Conservation (phyloP, 768 basidiomycete genomes). For the Xerocomellus chrysenteron region DNA sequence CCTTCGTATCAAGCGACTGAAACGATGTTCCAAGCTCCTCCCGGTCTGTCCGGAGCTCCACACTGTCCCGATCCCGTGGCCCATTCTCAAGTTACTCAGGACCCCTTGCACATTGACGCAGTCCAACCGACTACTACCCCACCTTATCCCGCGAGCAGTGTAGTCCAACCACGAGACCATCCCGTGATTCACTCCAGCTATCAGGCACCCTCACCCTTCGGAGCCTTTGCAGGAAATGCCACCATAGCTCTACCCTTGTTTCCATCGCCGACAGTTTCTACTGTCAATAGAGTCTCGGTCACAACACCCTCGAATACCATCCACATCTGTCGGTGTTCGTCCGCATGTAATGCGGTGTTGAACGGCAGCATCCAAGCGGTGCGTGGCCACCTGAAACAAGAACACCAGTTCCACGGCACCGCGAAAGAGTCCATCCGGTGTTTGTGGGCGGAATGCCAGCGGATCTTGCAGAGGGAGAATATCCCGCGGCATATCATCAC, state of each 20-base stretch:
- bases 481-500: conserved; percentile 18
- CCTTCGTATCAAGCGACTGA: background rate
- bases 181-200: background rate
- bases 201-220: background rate
- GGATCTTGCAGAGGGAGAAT: conserved; percentile 12
- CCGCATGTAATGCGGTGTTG: background rate
- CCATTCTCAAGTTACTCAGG: background rate
- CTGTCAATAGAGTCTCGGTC: background rate
- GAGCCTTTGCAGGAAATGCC: background rate
- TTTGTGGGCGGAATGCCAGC: conserved; percentile 10
- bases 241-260: background rate
- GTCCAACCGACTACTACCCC: background rate
- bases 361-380: background rate
- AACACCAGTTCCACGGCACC: background rate
- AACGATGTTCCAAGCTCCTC: no score
- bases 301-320: background rate
- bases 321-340: background rate
- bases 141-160: background rate
- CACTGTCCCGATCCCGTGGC: background rate
- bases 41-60: background rate
- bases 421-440: conserved; percentile 1
- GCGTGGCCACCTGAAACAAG: background rate
- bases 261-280: background rate
- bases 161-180: background rate
- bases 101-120: background rate